Evolutionary conservation across 2,329 filamentous ascomycete species (phyloP), one percentile per base, ranked within the genome.

Genomic region (Fusarium sp.): DNA sequence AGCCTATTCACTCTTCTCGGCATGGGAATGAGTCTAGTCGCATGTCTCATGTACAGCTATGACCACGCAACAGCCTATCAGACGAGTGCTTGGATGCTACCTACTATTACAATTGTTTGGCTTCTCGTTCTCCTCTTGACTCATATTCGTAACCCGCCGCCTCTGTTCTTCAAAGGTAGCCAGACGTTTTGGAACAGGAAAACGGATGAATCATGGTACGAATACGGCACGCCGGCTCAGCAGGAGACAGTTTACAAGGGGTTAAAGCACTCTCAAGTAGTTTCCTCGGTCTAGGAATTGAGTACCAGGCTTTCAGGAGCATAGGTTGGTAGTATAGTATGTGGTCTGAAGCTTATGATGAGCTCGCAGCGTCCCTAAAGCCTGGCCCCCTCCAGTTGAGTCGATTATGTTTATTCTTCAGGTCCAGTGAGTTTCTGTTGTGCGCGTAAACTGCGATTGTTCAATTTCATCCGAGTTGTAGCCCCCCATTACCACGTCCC

Each of bases 21-120:
- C 6, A 10, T 76, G 6, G 72, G 66, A 21, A 69, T 71, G 37
- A 68, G 67, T 45, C 61, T 74, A 8, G 49, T 73, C 9, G 63
- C 67, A 23, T 21, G 68, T 7, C 51, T 77, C 14, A 72, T 61
- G 38, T 70, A 63, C 33, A 59, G 61, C 23, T 19, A 25, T 3
- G 51, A 63, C 6, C 15, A 44, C 9, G 39, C 58, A 11, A n/a
- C 21, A 1, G 45, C 48, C 4, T 77, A 69, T 43, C 62, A 74
- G 27, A 31, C 32, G 9, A 71, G 67, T 9, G 50, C 70, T 9
- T 76, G 73, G 75, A 68, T 75, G 14, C 47, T 76, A 13, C 73
- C 74, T 8, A 69, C 68, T 4, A 71, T 77, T 27, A 71, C 69
- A 9, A 52, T 76, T 23, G 64, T 80, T 29, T 76, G 71, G 72